phyloP scores from a whole-genome alignment of 2,329 filamentous ascomycete genomes.

The Colletotrichum costaricense region DNA sequence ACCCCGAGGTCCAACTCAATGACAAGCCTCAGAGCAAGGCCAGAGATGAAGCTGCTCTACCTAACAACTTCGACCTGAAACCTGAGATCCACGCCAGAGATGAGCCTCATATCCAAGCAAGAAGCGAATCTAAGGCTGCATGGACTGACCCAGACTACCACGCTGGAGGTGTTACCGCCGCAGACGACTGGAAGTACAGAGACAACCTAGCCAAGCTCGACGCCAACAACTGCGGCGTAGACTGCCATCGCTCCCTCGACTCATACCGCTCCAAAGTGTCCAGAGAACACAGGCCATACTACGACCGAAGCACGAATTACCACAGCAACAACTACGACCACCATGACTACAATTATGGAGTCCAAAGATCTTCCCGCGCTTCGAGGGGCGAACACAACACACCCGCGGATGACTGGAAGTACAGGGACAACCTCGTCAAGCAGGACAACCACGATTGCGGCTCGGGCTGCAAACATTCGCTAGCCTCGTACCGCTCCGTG shows the following conservation, averaged over 20 bases:
- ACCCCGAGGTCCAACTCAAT: not conserved
- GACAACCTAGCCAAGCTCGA: constrained; percentile 2
- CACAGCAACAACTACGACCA: not conserved
- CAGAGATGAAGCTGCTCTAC: not conserved
- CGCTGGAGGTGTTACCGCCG: not conserved
- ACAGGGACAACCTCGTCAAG: constrained; percentile 19
- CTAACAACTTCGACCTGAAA: not conserved
- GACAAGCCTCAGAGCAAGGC: not conserved
- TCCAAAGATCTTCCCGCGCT: not conserved
- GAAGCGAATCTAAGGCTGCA: not conserved
- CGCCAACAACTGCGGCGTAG: not conserved
- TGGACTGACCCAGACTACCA: not conserved
- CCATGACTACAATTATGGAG: too few relatives aligned
- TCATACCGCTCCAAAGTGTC: not conserved
- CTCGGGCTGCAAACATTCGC: not conserved
- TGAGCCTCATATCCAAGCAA: not conserved
- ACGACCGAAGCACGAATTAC: not conserved
- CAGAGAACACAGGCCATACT: not conserved
- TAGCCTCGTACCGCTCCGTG: not conserved
- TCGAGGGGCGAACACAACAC: constrained; percentile 13
- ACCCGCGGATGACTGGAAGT: not conserved
- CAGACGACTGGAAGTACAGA: constrained; percentile 1
- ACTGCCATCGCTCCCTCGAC: not conserved
- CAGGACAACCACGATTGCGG: not conserved
- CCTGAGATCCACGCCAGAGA: not conserved